phyloP scores from a whole-genome alignment of 2,329 filamentous ascomycete genomes.

The Fusarium secorum region DNA sequence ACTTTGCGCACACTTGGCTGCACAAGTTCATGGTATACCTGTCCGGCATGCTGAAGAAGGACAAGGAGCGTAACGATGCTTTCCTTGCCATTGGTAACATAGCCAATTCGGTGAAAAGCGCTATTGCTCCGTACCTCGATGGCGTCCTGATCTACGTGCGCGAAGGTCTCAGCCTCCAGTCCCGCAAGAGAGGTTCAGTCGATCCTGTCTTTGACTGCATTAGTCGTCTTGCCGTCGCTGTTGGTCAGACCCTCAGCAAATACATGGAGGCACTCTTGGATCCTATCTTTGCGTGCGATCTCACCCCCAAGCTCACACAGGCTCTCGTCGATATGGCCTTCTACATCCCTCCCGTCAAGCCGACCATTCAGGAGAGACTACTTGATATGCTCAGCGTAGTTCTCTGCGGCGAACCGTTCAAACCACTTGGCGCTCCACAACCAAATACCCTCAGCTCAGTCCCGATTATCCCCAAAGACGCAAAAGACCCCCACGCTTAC shows the following conservation, averaged over 20 bases:
- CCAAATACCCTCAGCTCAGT: slow-evolving; percentile 80
- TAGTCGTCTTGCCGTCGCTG: slow-evolving; percentile 92
- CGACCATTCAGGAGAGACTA: slow-evolving; percentile 90
- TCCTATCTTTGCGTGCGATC: slow-evolving; percentile 94
- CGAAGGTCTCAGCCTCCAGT: slow-evolving; percentile 85
- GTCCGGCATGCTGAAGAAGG: slow-evolving; percentile 90
- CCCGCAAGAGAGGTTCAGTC: slow-evolving; percentile 69
- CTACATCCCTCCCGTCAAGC: slow-evolving; percentile 94
- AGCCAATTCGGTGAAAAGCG: slow-evolving; percentile 93
- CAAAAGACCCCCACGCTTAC: slow-evolving; percentile 81
- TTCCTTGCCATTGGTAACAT: slow-evolving; percentile 97
- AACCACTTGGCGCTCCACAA: slow-evolving; percentile 88
- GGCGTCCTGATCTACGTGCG: slow-evolving; percentile 92
- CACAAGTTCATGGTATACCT: slow-evolving; percentile 98
- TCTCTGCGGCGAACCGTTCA: slow-evolving; percentile 89
- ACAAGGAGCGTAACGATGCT: slow-evolving; percentile 91
- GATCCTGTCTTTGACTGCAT: slow-evolving; percentile 96
- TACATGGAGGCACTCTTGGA: slow-evolving; percentile 97
- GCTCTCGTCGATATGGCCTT: slow-evolving; percentile 98
- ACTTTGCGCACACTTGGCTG: slow-evolving; percentile 87
- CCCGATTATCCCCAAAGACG: slow-evolving; percentile 85
- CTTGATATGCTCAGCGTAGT: slow-evolving; percentile 95
- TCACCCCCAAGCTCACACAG: slow-evolving; percentile 92
- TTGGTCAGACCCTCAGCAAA: slow-evolving; percentile 96
- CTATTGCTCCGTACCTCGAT: slow-evolving; percentile 94